phyloP scores from a whole-genome alignment of 148 eudicot genomes.

The Polygonum maritimum region DNA sequence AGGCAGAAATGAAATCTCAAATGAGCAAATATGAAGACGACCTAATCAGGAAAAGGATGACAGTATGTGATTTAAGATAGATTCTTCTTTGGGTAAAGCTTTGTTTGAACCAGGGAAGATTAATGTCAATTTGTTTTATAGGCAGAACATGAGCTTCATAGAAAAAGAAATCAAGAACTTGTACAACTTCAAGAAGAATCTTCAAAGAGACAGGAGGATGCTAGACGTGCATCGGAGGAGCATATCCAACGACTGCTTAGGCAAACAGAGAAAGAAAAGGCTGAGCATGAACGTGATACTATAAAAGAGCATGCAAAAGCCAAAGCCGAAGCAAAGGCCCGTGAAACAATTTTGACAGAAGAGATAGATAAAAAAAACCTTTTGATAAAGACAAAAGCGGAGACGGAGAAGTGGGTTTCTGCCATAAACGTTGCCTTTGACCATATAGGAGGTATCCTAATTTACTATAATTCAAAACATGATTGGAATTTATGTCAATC shows the following conservation, averaged over 20 bases:
- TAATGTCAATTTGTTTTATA: conserved; percentile 5
- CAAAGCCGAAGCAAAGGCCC: conserved; percentile 91
- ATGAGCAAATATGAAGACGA: conserved; percentile 91
- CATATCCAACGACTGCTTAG: conserved; percentile 90
- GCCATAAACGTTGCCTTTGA: conserved; percentile 91
- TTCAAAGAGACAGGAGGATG: not conserved
- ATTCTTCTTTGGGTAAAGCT: not conserved
- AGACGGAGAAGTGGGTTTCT: conserved; percentile 88
- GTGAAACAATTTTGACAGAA: conserved; percentile 81
- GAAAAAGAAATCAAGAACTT: conserved; percentile 4
- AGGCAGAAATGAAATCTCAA: conserved; percentile 69
- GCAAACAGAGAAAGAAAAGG: conserved; percentile 91
- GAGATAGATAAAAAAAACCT: conserved; percentile 80
- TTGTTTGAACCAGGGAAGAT: not conserved
- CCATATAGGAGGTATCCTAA: conserved; percentile 94
- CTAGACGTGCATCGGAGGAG: conserved; percentile 27
- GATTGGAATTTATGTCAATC: not conserved
- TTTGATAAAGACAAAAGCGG: conserved; percentile 67
- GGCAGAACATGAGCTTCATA: not conserved
- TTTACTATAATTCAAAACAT: conserved; percentile 31
- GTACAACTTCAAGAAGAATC: conserved; percentile 4
- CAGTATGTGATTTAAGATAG: conserved; percentile 24
- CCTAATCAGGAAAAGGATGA: conserved; percentile 78
- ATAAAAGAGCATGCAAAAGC: conserved; percentile 77
- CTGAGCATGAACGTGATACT: conserved; percentile 87